Evolutionary conservation across 2,329 filamentous ascomycete species (phyloP).

Genomic region (Plectosphaerella plurivora): DNA sequence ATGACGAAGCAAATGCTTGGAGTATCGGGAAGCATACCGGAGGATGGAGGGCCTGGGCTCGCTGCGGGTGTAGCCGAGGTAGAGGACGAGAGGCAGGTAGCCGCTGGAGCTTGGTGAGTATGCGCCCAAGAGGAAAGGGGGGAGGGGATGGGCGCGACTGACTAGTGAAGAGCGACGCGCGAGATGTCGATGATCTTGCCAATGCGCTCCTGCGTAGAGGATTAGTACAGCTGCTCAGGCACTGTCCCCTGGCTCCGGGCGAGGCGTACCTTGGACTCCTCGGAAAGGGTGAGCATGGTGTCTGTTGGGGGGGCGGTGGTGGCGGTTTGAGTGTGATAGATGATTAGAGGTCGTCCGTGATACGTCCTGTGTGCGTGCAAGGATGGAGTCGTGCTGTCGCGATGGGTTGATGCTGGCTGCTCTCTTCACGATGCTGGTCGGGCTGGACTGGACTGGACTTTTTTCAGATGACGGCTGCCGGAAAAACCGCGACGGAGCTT

Average conservation of each 20-base stretch:
- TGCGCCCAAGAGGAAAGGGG: neutral
- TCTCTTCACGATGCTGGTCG: neutral
- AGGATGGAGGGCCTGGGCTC: slow-evolving; percentile 76
- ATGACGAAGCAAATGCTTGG: too few species aligned
- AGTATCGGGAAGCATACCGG: slow-evolving; percentile 33
- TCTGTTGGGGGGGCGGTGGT: slow-evolving; percentile 6
- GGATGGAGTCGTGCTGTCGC: neutral
- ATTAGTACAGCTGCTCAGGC: neutral
- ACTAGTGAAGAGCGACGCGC: slow-evolving; percentile 94
- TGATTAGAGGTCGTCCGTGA: neutral
- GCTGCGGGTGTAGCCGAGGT: slow-evolving; percentile 94
- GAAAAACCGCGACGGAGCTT: slow-evolving; percentile 1
- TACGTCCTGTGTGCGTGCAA: neutral
- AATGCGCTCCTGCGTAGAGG: slow-evolving; percentile 76
- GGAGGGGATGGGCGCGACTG: slow-evolving; percentile 29
- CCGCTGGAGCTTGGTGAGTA: slow-evolving; percentile 57
- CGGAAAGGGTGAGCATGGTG: slow-evolving; percentile 69
- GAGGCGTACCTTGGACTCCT: slow-evolving; percentile 83
- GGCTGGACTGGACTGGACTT: neutral
- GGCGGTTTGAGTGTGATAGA: neutral
- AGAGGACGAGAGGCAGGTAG: slow-evolving; percentile 94
- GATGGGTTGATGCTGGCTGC: neutral
- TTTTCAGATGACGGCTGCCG: neutral
- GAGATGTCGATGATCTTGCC: slow-evolving; percentile 93
- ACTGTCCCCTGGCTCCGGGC: neutral